Base-by-base conservation (phyloP, 2,329 filamentous ascomycete species). In the Rutstroemia sp. region DNA sequence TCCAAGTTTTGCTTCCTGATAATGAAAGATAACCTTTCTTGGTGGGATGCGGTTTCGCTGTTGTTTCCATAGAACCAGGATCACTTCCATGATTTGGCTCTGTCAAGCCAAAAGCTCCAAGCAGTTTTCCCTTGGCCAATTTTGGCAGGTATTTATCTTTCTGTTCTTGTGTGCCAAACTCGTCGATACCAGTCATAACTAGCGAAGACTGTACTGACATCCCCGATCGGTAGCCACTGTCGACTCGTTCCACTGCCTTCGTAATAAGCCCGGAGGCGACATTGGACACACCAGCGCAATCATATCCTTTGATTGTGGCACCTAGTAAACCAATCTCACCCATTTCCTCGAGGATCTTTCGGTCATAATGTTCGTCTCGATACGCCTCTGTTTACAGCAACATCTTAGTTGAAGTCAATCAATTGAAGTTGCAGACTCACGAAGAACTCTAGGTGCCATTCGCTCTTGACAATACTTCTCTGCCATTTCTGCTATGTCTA, bases 81-180 rank as follows among this genome's bases (percentile, higher is more conserved):
- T 96, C 92, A 56, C 88, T 94, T 58, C 91, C 91, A 71, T 96
- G 91, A 71, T 96, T 95, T 54, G 92, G 91, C 72, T 96, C 91
- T 1, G 92, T 96, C 66, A 96, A 73, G 21, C 92, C 91, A 73
- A 96, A 96, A 62, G 88, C 91, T 45, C 91, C 91, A 2, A 95
- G 73, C 5, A 92, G 72, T 69, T 90, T 87, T 6, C 91, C 91
- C 71, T 88, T 88, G 23, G 90, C 91, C 79, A 96, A 85, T 16
- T 79, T 76, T 0, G 90, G 90, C 14, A 96, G 75, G 65, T 89
- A 91, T 63, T 81, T 87, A 61, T 96, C 86, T 74, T 95, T 96
- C 68, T 90, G 86, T 73, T 96, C 91, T 66, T 86, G 74, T n/a
- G 87, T 85, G 5, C 91, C 91, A 65, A 92, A 92, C 65, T 95